Evolutionary conservation across 805 yeast species (phyloP), one percentile per base, ranked within the genome.

Genomic region (Yarrowia osloensis): DNA sequence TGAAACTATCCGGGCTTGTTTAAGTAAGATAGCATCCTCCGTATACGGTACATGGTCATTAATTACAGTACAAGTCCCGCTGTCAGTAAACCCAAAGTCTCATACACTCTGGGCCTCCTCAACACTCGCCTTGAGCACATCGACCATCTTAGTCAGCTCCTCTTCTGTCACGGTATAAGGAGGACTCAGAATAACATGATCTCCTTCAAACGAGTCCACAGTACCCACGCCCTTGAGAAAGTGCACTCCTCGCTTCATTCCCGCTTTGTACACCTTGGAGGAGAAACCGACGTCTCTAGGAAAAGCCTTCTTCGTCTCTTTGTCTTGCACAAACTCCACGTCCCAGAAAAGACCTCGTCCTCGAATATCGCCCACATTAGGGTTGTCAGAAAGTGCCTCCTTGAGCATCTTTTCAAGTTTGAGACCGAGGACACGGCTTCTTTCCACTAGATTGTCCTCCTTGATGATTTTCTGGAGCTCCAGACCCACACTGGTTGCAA

Each of bases 311-410:
- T 84, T 85, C 21, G 88, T 81, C 19, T 72, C 74, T 69, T 79
- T 82, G 71, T 85, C 80, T 71, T 84, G 80, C 68, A 85, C 88
- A 63, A 85, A 78, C 74, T 86, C 89, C 55, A 86, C 71, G 4
- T 85, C 78, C 82, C 87, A 80, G 76, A 86, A 86, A 44, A 85
- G 83, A 69, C 89, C 89, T 67, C 84, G 77, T 66, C 90, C 90
- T 75, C 90, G 81, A 42, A 86, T 81, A 70, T 86, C 86, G 68
- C 88, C 89, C 24, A 80, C 85, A 63, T 81, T 77, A 19, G 52
- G 50, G 68, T 73, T 72, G 39, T 76, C 76, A 5, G 21, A 2
- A 9, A 54, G 22, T 2, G 42, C 17, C 2, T 54, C 44, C 31
- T 37, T 54, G 31, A 54, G 61, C 44, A 35, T 35, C 4, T 35